Conservation (phyloP, 805 yeast species). For the Saccharomyces kudriavzevii region DNA sequence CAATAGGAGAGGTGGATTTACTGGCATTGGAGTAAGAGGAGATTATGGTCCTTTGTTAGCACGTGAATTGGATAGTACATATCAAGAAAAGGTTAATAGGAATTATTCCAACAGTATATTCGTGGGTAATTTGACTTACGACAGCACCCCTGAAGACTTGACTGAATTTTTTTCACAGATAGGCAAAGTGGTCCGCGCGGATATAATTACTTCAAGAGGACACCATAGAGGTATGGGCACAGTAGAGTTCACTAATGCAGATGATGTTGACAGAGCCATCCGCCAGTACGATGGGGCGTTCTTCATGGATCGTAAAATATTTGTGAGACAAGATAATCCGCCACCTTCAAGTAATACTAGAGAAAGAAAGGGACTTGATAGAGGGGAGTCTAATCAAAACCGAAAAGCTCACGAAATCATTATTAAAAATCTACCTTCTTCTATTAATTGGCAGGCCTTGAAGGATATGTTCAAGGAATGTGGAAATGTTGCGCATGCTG, state of each 20-base stretch:
- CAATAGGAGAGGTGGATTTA: constrained; percentile 8
- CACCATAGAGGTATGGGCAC: constrained; percentile 87
- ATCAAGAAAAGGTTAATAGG: constrained; percentile 39
- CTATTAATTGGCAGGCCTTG: constrained; percentile 75
- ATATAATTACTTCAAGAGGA: constrained; percentile 69
- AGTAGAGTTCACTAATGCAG: constrained; percentile 64
- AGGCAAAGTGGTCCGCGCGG: constrained; percentile 71
- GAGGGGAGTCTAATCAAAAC: constrained; percentile 2
- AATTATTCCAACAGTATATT: constrained; percentile 63
- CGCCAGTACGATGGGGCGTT: constrained; percentile 54
- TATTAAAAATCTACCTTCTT: constrained; percentile 75
- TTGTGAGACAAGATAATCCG: constrained; percentile 85
- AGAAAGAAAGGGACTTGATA: constrained; percentile 5
- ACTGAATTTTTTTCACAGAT: constrained; percentile 50
- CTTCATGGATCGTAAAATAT: constrained; percentile 68
- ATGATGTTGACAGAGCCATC: constrained; percentile 67
- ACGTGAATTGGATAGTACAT: constrained; percentile 21
- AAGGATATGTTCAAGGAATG: constrained; percentile 74
- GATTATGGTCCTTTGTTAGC: constrained; percentile 22
- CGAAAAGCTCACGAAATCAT: constrained; percentile 45
- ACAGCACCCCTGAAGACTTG: constrained; percentile 50
- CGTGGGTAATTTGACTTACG: constrained; percentile 66
- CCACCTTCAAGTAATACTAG: constrained; percentile 44
- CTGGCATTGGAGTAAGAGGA: constrained; percentile 9
- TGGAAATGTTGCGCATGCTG: constrained; percentile 78